Evolutionary conservation across 1,284 basidiomycete genomes (phyloP).

Genomic region (Ceratobasidium papillatum): DNA sequence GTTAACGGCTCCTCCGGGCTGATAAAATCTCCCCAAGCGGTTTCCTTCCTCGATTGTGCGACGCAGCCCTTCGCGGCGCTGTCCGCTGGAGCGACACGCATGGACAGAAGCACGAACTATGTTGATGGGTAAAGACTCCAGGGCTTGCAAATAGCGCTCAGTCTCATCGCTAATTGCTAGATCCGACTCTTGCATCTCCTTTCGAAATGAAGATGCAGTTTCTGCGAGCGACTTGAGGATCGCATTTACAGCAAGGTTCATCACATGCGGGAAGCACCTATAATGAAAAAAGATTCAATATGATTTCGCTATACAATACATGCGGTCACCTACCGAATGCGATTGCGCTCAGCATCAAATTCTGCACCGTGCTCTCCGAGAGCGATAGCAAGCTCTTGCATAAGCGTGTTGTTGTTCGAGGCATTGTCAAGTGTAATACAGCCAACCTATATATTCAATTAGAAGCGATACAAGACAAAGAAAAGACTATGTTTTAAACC

Average conservation of each 20-base stretch:
- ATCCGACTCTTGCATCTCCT: background rate
- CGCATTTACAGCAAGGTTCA: slow-evolving; percentile 19
- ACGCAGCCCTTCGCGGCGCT: background rate
- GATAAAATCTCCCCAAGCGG: background rate
- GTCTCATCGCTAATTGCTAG: background rate
- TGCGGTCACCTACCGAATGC: slow-evolving; percentile 25
- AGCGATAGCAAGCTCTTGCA: slow-evolving; percentile 21
- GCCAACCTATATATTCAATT: slow-evolving; percentile 16
- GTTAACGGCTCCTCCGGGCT: background rate
- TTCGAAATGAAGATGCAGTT: background rate
- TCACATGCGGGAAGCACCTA: slow-evolving; percentile 39
- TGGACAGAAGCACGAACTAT: background rate
- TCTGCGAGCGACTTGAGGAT: slow-evolving; percentile 15
- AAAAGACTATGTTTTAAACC: slow-evolving; percentile 8
- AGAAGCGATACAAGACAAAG: background rate
- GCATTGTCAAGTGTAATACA: slow-evolving; percentile 36
- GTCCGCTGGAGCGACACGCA: background rate
- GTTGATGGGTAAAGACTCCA: background rate
- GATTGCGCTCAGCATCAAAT: slow-evolving; percentile 28
- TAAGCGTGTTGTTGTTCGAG: slow-evolving; percentile 31
- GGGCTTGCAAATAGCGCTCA: background rate
- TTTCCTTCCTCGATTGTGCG: background rate
- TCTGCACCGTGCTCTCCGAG: background rate
- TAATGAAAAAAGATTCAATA: background rate
- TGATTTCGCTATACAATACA: too few species aligned